A percentile compares a stretch with the other conserved stretches of the same genome.
These are phyloP conservation scores for Mucor sp. DNA, from an alignment of 371 early-diverging fungal species.

Conservation along the genomic window DNA sequence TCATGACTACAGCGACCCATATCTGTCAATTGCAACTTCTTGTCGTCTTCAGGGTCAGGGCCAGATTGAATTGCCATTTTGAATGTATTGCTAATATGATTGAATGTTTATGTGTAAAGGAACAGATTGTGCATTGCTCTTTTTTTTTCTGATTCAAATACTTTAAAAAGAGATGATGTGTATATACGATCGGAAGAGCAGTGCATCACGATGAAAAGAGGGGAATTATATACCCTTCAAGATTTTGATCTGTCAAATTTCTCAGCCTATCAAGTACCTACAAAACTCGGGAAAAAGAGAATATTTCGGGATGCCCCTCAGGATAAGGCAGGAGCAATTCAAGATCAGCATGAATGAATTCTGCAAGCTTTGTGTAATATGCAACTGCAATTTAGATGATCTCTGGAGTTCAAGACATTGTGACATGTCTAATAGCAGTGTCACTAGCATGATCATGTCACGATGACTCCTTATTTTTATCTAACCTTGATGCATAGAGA, in stretches of 20 bases:
- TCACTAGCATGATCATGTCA: not conserved
- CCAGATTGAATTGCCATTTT: not conserved
- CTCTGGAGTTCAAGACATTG: not conserved
- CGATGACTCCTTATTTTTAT: not conserved
- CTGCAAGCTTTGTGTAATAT: not conserved
- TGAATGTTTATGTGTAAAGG: not conserved
- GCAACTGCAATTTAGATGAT: not conserved
- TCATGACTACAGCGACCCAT: not conserved
- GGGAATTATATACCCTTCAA: not conserved
- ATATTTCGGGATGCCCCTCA: not conserved
- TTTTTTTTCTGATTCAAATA: not conserved
- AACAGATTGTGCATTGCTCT: not conserved
- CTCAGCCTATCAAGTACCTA: not conserved
- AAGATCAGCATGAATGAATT: not conserved
- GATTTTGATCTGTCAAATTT: not conserved
- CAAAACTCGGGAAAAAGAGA: not conserved
- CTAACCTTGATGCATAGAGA: not conserved
- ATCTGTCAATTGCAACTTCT: not conserved
- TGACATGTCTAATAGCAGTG: too few species aligned
- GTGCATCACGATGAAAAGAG: not conserved
- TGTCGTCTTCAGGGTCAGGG: not conserved
- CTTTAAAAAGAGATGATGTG: not conserved
- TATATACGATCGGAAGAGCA: not conserved
- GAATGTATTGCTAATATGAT: not conserved
- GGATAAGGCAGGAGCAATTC: not conserved